Evolutionary conservation across 2,329 filamentous ascomycete species (phyloP).

Genomic region (Epichloe scottii): DNA sequence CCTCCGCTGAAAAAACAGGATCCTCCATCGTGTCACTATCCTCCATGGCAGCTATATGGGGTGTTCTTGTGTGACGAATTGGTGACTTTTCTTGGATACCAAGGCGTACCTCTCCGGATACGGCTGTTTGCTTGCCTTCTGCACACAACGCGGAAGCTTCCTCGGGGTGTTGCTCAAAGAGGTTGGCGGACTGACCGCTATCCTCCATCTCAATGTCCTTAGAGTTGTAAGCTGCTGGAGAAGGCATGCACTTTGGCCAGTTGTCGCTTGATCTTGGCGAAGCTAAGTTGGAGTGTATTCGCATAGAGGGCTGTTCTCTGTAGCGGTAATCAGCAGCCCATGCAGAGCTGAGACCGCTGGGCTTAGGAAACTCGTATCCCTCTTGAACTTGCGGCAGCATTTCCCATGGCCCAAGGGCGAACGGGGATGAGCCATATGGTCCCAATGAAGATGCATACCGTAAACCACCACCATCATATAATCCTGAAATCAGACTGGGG

Average conservation of each 20-base stretch:
- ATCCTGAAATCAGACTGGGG: conserved; percentile 4
- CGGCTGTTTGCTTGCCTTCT: neutral
- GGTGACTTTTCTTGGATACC: neutral
- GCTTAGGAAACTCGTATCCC: conserved; percentile 20
- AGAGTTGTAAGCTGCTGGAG: neutral
- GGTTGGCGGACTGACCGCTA: conserved; percentile 3
- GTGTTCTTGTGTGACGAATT: neutral
- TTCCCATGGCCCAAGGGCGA: conserved; percentile 9
- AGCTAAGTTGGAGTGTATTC: neutral
- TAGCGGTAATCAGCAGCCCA: conserved; percentile 17
- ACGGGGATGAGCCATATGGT: conserved; percentile 10
- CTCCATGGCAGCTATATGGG: neutral
- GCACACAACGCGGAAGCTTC: conserved; percentile 1
- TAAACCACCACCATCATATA: conserved; percentile 4
- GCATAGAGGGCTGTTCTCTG: conserved; percentile 7
- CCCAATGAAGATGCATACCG: conserved; percentile 5
- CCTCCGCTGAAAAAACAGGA: conserved; percentile 3
- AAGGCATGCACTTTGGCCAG: conserved; percentile 1
- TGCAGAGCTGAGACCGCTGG: conserved; percentile 20
- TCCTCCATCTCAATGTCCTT: neutral
- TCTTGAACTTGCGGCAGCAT: conserved; percentile 10
- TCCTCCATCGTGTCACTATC: conserved; percentile 6
- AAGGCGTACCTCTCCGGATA: neutral
- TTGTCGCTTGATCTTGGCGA: conserved; percentile 4
- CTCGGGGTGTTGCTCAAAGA: conserved; percentile 5